Conservation (phyloP, 192 early-diverging fungal genomes). For the Chytriomyces confervae region DNA sequence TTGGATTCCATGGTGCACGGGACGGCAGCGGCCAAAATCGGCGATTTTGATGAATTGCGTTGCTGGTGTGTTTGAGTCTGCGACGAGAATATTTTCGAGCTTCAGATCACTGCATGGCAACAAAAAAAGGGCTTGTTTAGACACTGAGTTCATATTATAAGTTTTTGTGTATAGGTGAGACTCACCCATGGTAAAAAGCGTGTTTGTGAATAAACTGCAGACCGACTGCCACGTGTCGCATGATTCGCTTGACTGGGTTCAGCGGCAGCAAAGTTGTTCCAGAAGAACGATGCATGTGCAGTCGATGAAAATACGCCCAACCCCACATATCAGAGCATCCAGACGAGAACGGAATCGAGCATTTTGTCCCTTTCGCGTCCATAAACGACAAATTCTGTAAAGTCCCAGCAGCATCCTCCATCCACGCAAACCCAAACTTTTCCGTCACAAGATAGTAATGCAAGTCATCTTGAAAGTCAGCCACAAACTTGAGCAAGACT, state of each 20-base stretch:
- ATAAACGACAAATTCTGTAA: not conserved
- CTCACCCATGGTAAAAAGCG: constrained; percentile 46
- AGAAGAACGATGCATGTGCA: not conserved
- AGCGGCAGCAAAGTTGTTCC: constrained; percentile 9
- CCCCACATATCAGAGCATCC: constrained; percentile 37
- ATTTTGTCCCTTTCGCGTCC: not conserved
- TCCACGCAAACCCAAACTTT: constrained; percentile 1
- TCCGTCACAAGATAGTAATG: constrained; percentile 35
- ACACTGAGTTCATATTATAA: too few species aligned
- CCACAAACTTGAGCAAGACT: not conserved
- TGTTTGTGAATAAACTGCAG: constrained; percentile 51
- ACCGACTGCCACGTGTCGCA: constrained; percentile 51
- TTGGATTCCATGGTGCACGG: not conserved
- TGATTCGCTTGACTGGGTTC: constrained; percentile 35
- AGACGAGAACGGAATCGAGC: not conserved
- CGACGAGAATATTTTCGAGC: constrained; percentile 61
- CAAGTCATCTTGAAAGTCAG: not conserved
- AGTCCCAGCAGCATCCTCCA: not conserved
- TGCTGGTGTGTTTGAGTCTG: not conserved
- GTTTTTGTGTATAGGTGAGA: too few species aligned
- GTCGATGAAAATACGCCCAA: not conserved
- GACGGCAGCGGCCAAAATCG: constrained; percentile 27
- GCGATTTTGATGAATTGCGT: constrained; percentile 4
- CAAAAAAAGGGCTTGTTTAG: too few species aligned
- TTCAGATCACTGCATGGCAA: constrained; percentile 52